A percentile compares a stretch with the other conserved stretches of the same genome.
Conservation (phyloP, 805 yeast genomes). For the Cyberlindnera amylophila region DNA sequence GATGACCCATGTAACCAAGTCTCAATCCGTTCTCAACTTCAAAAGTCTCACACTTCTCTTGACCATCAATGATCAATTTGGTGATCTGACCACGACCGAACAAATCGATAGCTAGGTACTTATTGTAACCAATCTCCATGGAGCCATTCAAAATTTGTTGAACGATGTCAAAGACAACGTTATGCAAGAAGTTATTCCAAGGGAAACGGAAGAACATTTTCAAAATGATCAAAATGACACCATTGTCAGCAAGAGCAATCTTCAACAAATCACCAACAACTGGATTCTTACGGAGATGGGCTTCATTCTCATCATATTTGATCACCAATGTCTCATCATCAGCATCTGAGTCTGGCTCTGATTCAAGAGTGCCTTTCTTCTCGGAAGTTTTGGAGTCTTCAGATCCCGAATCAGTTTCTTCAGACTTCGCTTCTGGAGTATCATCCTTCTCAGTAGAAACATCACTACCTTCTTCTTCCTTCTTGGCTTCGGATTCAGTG, state of each 20-base stretch:
- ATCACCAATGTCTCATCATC: constrained; percentile 28
- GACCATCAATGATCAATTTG: constrained; percentile 58
- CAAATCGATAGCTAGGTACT: constrained; percentile 66
- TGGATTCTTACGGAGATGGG: constrained; percentile 47
- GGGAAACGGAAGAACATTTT: constrained; percentile 79
- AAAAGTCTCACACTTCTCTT: constrained; percentile 51
- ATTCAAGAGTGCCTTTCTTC: constrained; percentile 17
- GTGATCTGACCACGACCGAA: constrained; percentile 63
- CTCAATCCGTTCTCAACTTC: constrained; percentile 60
- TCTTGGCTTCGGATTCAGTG: neutral
- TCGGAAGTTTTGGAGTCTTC: constrained; percentile 14
- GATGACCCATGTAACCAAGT: constrained; percentile 96
- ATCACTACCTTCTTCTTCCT: neutral
- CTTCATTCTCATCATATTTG: constrained; percentile 37
- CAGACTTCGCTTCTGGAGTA: constrained; percentile 1
- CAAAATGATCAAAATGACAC: constrained; percentile 63
- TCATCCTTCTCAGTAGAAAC: neutral
- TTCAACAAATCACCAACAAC: constrained; percentile 87
- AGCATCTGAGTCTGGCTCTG: constrained; percentile 19
- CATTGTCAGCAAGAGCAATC: constrained; percentile 72
- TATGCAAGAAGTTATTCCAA: constrained; percentile 96
- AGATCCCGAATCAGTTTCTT: neutral
- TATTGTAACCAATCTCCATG: constrained; percentile 80
- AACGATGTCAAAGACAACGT: constrained; percentile 92
- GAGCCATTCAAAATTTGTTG: constrained; percentile 92